Conservation (phyloP, 805 yeast species). For the Vanderwaltozyma yarrowii region DNA sequence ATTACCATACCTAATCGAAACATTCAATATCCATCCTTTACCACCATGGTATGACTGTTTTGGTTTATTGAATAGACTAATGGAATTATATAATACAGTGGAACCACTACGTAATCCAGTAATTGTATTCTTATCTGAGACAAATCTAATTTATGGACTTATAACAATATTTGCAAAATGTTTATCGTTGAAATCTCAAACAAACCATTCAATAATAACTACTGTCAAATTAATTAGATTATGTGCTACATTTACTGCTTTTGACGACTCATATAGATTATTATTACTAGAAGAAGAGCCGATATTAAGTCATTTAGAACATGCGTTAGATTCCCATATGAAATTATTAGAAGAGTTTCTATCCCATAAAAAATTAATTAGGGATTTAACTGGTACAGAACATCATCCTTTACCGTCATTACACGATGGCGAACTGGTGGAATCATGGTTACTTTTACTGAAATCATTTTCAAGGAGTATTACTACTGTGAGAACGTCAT, state of each 20-base stretch:
- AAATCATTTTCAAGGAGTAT: conserved; percentile 28
- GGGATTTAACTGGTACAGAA: not conserved
- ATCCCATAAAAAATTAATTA: conserved; percentile 7
- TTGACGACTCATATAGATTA: conserved; percentile 20
- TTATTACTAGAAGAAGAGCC: conserved; percentile 15
- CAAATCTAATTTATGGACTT: conserved; percentile 18
- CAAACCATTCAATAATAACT: conserved; percentile 9
- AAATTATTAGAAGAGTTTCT: conserved; percentile 14
- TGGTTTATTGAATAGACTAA: conserved; percentile 12
- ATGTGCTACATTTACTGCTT: conserved; percentile 21
- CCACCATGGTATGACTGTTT: conserved; percentile 29
- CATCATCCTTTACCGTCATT: conserved; percentile 13
- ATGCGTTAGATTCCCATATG: conserved; percentile 16
- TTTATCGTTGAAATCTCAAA: conserved; percentile 12
- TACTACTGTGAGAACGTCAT: conserved; percentile 21
- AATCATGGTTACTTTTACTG: conserved; percentile 23
- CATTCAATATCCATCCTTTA: conserved; percentile 15
- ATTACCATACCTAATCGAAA: conserved; percentile 20
- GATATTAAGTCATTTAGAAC: conserved; percentile 16
- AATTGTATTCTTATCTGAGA: conserved; percentile 13
- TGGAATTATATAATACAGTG: conserved; percentile 17
- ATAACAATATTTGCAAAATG: conserved; percentile 17
- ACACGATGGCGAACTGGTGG: conserved; percentile 15
- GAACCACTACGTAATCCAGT: conserved; percentile 21
- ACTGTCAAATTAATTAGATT: conserved; percentile 19